A percentile compares a stretch with the other conserved stretches of the same genome.
These are phyloP conservation scores for Puccinia triticina DNA, from an alignment of 1,284 basidiomycete genomes.

Conservation along the genomic window DNA sequence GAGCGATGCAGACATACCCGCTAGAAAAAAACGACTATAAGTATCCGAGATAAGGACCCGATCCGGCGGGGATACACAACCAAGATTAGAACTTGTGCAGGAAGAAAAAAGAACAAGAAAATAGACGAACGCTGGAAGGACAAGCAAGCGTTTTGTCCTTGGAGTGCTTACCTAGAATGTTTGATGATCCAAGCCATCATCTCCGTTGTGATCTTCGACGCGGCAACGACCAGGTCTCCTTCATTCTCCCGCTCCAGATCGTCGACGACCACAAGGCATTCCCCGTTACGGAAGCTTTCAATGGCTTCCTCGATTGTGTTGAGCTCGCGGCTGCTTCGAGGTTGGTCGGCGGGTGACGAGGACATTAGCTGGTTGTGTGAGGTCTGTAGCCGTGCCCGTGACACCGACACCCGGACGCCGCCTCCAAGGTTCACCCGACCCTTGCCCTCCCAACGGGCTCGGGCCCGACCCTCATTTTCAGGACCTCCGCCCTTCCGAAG, in stretches of 20 bases:
- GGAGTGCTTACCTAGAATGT: constrained; percentile 74
- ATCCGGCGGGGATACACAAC: neutral
- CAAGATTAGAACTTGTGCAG: neutral
- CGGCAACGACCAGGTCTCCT: constrained; percentile 87
- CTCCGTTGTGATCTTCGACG: constrained; percentile 78
- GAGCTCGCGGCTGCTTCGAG: constrained; percentile 60
- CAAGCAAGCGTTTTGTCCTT: no score
- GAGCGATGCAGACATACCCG: constrained; percentile 90
- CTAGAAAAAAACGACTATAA: constrained; percentile 63
- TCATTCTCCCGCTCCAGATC: constrained; percentile 92
- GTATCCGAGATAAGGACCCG: neutral
- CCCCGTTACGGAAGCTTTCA: constrained; percentile 75
- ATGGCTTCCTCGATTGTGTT: constrained; percentile 80
- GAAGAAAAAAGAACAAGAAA: neutral
- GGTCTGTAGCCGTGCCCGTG: no score
- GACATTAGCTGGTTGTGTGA: neutral
- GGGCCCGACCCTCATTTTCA: no score
- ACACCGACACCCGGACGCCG: no score
- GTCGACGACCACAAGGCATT: constrained; percentile 94
- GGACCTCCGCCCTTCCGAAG: no score
- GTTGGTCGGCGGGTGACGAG: neutral
- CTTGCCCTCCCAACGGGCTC: no score
- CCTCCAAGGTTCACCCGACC: no score
- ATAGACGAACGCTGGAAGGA: neutral
- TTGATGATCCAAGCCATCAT: constrained; percentile 99